Percentiles rank a stretch among this genome's conserved stretches.
Conservation (phyloP, 2,329 filamentous ascomycete genomes). For the Hymenoscyphus scutula region DNA sequence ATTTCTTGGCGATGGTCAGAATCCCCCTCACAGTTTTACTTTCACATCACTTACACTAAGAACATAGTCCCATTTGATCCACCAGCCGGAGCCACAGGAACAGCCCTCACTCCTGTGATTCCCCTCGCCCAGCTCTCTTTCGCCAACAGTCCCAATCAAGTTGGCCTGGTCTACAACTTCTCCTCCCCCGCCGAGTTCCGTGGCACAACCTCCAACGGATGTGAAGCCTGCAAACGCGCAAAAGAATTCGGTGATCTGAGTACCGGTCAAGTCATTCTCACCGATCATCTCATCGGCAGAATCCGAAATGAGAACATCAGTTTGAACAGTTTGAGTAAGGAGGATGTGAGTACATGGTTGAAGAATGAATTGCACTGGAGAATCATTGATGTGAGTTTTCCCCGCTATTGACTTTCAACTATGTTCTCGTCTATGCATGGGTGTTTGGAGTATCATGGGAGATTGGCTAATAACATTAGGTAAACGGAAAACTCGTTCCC, state of each 20-base stretch:
- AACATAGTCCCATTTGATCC: not conserved
- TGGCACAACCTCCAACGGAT: slow-evolving; percentile 13
- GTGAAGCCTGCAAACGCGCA: slow-evolving; percentile 16
- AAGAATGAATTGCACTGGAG: slow-evolving; percentile 20
- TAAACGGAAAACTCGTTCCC: slow-evolving; percentile 12
- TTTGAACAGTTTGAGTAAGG: slow-evolving; percentile 13
- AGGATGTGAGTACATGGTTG: slow-evolving; percentile 15
- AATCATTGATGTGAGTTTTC: slow-evolving; percentile 17
- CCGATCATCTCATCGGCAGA: slow-evolving; percentile 15
- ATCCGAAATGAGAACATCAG: slow-evolving; percentile 14
- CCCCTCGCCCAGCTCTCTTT: slow-evolving; percentile 6
- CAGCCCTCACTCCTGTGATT: not conserved
- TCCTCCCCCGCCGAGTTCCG: slow-evolving; percentile 19
- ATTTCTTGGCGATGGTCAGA: slow-evolving; percentile 17
- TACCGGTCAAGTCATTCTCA: slow-evolving; percentile 19
- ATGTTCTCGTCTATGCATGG: not conserved
- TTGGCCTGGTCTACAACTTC: slow-evolving; percentile 22
- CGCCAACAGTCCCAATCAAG: slow-evolving; percentile 15
- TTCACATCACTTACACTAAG: not conserved
- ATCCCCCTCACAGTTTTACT: not conserved
- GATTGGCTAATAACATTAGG: not conserved
- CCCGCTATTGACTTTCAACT: not conserved
- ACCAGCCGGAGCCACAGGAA: not conserved
- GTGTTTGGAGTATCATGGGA: too few species aligned
- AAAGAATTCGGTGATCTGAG: slow-evolving; percentile 11